Evolutionary conservation across 2,329 filamentous ascomycete genomes (phyloP), one percentile per base, ranked within the genome.

Genomic region (Arthroderma sp.): DNA sequence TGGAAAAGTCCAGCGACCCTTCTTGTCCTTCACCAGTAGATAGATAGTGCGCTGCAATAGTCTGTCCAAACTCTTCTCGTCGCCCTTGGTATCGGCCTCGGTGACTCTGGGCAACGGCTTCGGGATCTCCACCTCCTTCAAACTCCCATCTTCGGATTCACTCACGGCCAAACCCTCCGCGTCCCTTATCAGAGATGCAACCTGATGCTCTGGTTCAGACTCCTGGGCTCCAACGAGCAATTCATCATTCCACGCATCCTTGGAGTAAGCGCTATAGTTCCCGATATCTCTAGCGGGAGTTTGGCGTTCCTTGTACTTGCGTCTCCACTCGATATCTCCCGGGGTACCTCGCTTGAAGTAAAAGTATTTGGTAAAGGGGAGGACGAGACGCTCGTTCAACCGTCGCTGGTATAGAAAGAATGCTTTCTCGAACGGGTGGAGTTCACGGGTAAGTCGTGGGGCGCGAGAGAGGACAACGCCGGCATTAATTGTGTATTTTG

Each of bases 351-450:
- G 80, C 71, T 94, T 94, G 76, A 88, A 94, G 74, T 94, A 98
- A 68, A 96, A 91, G 62, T 84, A 84, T 53, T 84, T 79, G 46
- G 83, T 83, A 65, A 96, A 98, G 1, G 88, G 85, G 4, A 91
- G 75, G 15, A 82, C 80, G 43, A 94, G 74, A 37, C 91, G 84
- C 72, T 98, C 91, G 65, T 96, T 94, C 49, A 98, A 75, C 9
- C 91, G 86, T 57, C 89, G 89, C 69, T 98, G 91, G 70, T 98
- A 98, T 63, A 98, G 87, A 72, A 83, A 94, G 68, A 83, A 96
- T 51, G 89, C 75, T 59, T 86, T 83, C 66, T 98, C 91, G 66
- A 98, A 96, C 8, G 85, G 74, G 31, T 83, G 84, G 44, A 89
- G 80, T 49, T 82, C 73, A 53, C 84, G 82, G 28, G 91, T 96